Conservation (phyloP, 768 basidiomycete genomes). For the Naganishia kalamii region DNA sequence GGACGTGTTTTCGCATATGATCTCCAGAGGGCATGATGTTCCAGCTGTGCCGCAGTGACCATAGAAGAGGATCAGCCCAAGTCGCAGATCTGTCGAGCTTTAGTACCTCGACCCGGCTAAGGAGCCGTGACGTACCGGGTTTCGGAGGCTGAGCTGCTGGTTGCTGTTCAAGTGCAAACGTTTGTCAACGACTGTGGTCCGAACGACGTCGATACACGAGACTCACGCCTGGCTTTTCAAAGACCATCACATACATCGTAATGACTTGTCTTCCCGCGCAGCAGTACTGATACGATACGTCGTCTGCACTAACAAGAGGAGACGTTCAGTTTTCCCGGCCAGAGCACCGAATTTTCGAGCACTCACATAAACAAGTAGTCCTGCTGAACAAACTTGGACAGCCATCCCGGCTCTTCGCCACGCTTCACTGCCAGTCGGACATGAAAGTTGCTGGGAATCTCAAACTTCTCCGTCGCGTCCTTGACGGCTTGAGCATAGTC, state of each 20-base stretch:
- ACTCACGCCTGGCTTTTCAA: slow-evolving; percentile 33
- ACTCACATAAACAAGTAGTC: slow-evolving; percentile 42
- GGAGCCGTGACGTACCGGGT: background rate
- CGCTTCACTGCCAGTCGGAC: slow-evolving; percentile 36
- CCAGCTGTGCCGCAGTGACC: background rate
- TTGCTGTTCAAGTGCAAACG: too few species aligned
- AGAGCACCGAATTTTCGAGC: background rate
- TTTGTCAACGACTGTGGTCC: too few species aligned
- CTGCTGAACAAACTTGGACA: slow-evolving; percentile 29
- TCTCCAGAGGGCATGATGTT: slow-evolving; percentile 19
- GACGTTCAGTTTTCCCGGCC: background rate
- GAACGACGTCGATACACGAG: background rate
- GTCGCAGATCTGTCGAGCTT: background rate
- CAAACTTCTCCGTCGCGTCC: slow-evolving; percentile 38
- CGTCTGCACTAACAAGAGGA: slow-evolving; percentile 32
- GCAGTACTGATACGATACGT: slow-evolving; percentile 44
- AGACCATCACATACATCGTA: slow-evolving; percentile 36
- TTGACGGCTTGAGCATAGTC: slow-evolving; percentile 38
- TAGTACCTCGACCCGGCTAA: too few species aligned
- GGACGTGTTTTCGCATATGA: slow-evolving; percentile 30
- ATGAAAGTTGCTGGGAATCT: slow-evolving; percentile 34
- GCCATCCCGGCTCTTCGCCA: slow-evolving; percentile 33
- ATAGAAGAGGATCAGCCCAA: background rate
- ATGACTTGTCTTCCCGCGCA: slow-evolving; percentile 43
- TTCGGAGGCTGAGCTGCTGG: background rate